Percentiles rank a stretch among this genome's conserved stretches.
phyloP scores from a whole-genome alignment of 73 alveolate species.

The Effrenium voratum region DNA sequence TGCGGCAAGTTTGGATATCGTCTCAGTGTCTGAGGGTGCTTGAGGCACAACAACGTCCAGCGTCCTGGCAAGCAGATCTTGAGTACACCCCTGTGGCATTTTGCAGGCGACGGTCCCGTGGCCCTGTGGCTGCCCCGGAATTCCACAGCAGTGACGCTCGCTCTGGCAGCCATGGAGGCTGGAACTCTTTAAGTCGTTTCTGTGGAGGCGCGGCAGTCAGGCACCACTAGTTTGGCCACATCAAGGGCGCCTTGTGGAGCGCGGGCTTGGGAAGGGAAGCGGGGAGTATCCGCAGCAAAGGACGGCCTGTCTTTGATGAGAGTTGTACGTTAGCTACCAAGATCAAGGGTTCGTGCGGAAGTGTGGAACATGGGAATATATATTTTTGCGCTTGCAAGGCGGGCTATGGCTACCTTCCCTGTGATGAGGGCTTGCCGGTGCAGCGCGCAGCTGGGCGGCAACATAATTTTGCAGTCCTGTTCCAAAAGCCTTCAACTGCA shows the following conservation, averaged over 20 bases:
- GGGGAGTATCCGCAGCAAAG: too few relatives aligned
- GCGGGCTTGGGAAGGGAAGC: too few relatives aligned
- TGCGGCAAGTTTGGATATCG: neutral
- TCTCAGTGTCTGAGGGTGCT: neutral
- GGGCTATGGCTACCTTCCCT: constrained; percentile 68
- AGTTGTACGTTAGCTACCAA: too few relatives aligned
- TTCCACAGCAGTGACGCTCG: neutral
- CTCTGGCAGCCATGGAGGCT: constrained; percentile 83
- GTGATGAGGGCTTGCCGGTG: constrained; percentile 48
- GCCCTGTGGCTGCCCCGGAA: constrained; percentile 69
- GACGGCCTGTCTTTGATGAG: too few relatives aligned
- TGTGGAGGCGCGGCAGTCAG: too few relatives aligned
- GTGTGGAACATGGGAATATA: too few relatives aligned
- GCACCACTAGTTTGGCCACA: too few relatives aligned
- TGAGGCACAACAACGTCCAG: neutral
- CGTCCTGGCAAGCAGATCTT: neutral
- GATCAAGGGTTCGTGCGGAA: too few relatives aligned
- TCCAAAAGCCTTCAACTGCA: neutral
- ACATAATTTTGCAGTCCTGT: neutral
- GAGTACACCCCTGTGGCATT: too few relatives aligned
- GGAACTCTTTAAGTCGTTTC: too few relatives aligned
- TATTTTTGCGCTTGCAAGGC: constrained; percentile 29
- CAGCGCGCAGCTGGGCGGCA: constrained; percentile 14
- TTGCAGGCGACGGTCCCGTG: constrained; percentile 61
- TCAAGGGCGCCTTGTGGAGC: too few relatives aligned